Percentiles rank a stretch among this genome's conserved stretches.
These are phyloP conservation scores for Aegilops sharonensis DNA, from an alignment of 176 grass and related monocot species.

Conservation along the genomic window DNA sequence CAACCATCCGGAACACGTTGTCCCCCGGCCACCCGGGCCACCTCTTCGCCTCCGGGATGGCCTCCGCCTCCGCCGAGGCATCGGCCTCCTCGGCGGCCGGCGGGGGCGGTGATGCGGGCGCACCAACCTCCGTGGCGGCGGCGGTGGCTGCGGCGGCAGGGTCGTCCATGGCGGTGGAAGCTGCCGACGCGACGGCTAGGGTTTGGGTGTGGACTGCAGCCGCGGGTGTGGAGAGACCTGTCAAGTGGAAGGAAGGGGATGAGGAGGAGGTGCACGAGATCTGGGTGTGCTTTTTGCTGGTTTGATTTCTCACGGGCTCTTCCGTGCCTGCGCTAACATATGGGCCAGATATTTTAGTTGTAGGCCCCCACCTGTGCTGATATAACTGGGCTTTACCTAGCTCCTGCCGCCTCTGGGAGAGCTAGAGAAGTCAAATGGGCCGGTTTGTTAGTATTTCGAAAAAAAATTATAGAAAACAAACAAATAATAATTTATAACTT, in stretches of 20 bases:
- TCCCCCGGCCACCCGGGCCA: conserved; percentile 97
- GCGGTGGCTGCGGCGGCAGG: conserved; percentile 9
- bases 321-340: not conserved
- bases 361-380: not conserved
- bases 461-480: too few relatives aligned
- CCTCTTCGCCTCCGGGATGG: conserved; percentile 46
- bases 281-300: conserved; percentile 8
- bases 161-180: conserved; percentile 36
- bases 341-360: not conserved
- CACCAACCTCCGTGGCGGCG: conserved; percentile 7
- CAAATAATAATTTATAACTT: too few relatives aligned
- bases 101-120: not conserved
- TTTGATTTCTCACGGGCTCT: conserved; percentile 7
- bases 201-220: conserved; percentile 40
- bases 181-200: conserved; percentile 38
- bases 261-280: conserved; percentile 23
- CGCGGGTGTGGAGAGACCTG: conserved; percentile 14
- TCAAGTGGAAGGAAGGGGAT: not conserved
- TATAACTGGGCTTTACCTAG: too few relatives aligned
- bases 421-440: too few relatives aligned
- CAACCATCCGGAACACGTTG: conserved; percentile 78
- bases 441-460: too few relatives aligned
- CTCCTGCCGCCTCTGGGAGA: too few relatives aligned
- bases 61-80: not conserved
- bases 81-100: not conserved